Percentiles rank a stretch among this genome's conserved stretches.
Conservation (phyloP, 768 basidiomycete species). For the Amanita inopinata region DNA sequence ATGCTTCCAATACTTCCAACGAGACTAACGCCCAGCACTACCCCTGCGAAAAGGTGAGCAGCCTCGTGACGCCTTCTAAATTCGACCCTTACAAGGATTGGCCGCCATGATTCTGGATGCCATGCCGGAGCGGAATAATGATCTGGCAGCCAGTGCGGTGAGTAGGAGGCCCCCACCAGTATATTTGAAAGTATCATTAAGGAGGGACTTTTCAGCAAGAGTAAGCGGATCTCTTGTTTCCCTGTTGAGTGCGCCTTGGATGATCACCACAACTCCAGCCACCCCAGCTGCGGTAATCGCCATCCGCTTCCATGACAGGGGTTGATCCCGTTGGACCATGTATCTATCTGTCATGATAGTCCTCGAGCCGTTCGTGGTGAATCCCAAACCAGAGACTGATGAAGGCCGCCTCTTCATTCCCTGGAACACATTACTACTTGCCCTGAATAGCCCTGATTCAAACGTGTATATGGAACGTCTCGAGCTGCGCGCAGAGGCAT, state of each 20-base stretch:
- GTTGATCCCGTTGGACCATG: constrained; percentile 13
- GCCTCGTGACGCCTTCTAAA: not conserved
- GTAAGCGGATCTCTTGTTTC: constrained; percentile 67
- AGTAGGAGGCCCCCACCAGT: constrained; percentile 72
- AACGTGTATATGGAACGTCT: not conserved
- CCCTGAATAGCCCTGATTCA: not conserved
- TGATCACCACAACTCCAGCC: constrained; percentile 55
- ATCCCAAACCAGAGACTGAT: not conserved
- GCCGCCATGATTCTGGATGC: constrained; percentile 71
- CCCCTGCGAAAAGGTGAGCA: constrained; percentile 34
- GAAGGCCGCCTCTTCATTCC: not conserved
- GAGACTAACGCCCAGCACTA: constrained; percentile 74
- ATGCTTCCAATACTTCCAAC: constrained; percentile 76
- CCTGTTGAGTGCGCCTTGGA: constrained; percentile 62
- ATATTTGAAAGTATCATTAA: constrained; percentile 76
- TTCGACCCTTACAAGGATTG: constrained; percentile 56
- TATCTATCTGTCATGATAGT: constrained; percentile 32
- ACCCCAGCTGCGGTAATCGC: constrained; percentile 53
- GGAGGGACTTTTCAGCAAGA: constrained; percentile 50
- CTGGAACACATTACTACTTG: not conserved
- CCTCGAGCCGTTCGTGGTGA: constrained; percentile 24
- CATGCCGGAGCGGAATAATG: constrained; percentile 59
- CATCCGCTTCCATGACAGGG: constrained; percentile 20
- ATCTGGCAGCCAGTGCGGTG: constrained; percentile 73
- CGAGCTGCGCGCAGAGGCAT: not conserved